Evolutionary conservation across 164 flowering plant genomes (phyloP).

Genomic region (Euptelea pleiosperma): DNA sequence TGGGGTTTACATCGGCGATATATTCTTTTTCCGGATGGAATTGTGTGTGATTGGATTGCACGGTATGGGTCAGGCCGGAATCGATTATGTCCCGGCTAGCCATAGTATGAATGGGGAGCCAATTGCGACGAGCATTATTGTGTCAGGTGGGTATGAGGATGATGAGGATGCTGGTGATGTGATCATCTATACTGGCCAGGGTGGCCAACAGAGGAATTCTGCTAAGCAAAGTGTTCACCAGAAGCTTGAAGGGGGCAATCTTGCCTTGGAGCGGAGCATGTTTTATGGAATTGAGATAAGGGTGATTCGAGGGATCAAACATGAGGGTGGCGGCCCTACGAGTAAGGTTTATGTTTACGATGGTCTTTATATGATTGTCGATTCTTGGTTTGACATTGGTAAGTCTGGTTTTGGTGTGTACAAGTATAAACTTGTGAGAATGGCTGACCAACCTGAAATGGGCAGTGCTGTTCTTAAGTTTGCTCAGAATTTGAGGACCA

Average conservation of each 20-base stretch:
- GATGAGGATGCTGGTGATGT: constrained; percentile 77
- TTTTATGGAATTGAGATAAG: constrained; percentile 73
- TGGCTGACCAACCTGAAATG: constrained; percentile 74
- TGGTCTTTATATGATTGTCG: constrained; percentile 67
- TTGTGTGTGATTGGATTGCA: constrained; percentile 78
- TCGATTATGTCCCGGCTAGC: constrained; percentile 39
- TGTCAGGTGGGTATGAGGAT: constrained; percentile 91
- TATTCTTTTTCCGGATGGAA: constrained; percentile 75
- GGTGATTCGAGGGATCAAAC: constrained; percentile 75
- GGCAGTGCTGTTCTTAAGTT: constrained; percentile 62
- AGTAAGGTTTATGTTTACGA: constrained; percentile 82
- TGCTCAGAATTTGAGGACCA: constrained; percentile 46
- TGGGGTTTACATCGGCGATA: constrained; percentile 70
- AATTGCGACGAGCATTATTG: constrained; percentile 81
- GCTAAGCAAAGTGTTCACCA: constrained; percentile 51
- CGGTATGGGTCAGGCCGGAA: constrained; percentile 55
- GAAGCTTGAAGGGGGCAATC: constrained; percentile 79
- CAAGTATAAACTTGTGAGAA: constrained; percentile 70
- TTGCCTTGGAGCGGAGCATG: constrained; percentile 84
- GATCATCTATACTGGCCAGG: constrained; percentile 78
- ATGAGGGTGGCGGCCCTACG: constrained; percentile 39
- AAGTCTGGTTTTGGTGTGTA: constrained; percentile 88
- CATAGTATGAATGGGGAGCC: constrained; percentile 50
- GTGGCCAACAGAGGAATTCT: constrained; percentile 54
- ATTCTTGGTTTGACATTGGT: constrained; percentile 81